Conservation (phyloP, 345 rosid genomes). For the Gossypium thurberi region DNA sequence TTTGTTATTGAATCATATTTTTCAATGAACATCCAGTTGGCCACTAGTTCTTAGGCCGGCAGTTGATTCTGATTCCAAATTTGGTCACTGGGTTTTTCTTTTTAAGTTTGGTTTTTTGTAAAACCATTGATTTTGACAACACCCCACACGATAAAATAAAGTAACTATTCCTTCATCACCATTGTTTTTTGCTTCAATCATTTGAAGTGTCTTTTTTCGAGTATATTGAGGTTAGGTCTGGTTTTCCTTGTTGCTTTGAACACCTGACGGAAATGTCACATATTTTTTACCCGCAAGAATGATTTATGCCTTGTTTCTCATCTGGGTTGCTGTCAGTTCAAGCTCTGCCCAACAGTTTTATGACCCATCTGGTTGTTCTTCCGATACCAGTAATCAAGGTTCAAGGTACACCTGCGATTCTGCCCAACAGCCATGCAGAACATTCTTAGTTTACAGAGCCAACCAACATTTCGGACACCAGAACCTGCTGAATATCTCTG, state of each 20-base stretch:
- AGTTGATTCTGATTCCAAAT: background rate
- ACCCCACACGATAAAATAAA: background rate
- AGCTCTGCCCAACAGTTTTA: slow-evolving; percentile 34
- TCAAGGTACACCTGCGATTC: slow-evolving; percentile 44
- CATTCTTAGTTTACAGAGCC: slow-evolving; percentile 45
- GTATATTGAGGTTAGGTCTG: background rate
- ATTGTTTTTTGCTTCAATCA: background rate
- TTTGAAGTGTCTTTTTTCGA: background rate
- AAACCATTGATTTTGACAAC: background rate
- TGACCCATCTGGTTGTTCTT: slow-evolving; percentile 34
- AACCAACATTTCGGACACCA: slow-evolving; percentile 22
- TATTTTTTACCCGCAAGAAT: slow-evolving; percentile 5
- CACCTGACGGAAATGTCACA: background rate
- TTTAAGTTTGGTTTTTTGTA: background rate
- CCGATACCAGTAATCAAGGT: slow-evolving; percentile 23
- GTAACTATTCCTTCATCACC: background rate
- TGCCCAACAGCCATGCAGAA: slow-evolving; percentile 23
- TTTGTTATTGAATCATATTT: background rate
- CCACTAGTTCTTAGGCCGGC: slow-evolving; percentile 1
- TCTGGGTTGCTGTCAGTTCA: slow-evolving; percentile 13
- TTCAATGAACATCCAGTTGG: background rate
- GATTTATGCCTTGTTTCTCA: slow-evolving; percentile 27
- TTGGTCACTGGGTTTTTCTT: background rate
- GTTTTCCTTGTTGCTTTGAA: background rate
- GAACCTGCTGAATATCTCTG: slow-evolving; percentile 27